phyloP scores from a whole-genome alignment of 129 eudicot species.

The Tanacetum coccineum region DNA sequence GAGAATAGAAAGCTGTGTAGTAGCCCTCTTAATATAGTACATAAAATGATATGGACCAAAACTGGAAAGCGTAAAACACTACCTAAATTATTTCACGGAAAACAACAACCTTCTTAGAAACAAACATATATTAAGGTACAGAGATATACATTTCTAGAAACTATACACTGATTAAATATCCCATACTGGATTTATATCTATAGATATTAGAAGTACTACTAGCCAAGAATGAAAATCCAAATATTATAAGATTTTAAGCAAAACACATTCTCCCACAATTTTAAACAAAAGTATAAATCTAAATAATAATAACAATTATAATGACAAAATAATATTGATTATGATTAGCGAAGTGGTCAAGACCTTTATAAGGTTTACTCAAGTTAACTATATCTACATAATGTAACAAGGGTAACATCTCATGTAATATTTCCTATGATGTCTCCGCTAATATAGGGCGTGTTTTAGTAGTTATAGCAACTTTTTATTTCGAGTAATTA shows the following conservation, averaged over 20 bases:
- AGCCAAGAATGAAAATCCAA: background rate
- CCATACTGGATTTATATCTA: background rate
- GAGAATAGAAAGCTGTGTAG: background rate
- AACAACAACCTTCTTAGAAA: background rate
- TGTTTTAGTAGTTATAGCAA: background rate
- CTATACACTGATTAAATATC: background rate
- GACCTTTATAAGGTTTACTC: background rate
- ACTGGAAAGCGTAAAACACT: background rate
- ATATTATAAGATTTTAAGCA: too few relatives aligned
- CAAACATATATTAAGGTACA: conserved; percentile 1
- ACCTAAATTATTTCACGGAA: background rate
- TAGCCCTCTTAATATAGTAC: background rate
- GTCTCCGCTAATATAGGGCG: background rate
- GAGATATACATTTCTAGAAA: background rate
- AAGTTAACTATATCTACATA: conserved; percentile 1
- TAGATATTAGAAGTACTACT: background rate
- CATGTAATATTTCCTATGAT: background rate
- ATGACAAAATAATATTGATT: background rate
- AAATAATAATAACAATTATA: background rate
- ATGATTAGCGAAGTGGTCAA: background rate
- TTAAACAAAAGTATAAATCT: background rate
- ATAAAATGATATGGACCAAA: background rate
- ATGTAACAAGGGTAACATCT: background rate
- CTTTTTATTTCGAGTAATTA: background rate
- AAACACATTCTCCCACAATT: background rate